These are phyloP conservation scores for Colletotrichum ledebouriae DNA, from an alignment of 2,329 filamentous ascomycete species.

Conservation along the genomic window DNA sequence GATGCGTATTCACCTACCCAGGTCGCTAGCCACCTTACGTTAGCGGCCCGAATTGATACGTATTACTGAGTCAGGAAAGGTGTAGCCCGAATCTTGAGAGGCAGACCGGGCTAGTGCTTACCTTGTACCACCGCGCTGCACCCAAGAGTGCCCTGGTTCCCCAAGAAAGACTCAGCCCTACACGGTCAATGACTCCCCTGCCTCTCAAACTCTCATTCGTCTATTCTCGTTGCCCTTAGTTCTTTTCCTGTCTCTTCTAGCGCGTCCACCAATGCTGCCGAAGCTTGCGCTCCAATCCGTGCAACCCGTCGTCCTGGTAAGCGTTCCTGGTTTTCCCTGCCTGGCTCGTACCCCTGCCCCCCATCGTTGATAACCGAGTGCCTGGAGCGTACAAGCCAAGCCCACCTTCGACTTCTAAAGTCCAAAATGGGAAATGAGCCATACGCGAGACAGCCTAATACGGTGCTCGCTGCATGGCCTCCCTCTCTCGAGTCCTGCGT, in stretches of 20 bases:
- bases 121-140: constrained; percentile 6
- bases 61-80: constrained; percentile 23
- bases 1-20: not conserved
- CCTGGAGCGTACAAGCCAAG: constrained; percentile 35
- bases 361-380: constrained; percentile 17
- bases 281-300: constrained; percentile 27
- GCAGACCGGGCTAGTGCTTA: constrained; percentile 39
- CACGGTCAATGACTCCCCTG: constrained; percentile 24
- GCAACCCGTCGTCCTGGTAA: constrained; percentile 36
- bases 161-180: constrained; percentile 36
- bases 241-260: constrained; percentile 35
- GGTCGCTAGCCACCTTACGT: too few relatives aligned
- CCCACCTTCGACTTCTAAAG: constrained; percentile 22
- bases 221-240: constrained; percentile 1
- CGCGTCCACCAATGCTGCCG: constrained; percentile 17
- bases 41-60: constrained; percentile 37
- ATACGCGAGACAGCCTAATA: constrained; percentile 27
- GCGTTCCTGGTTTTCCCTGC: constrained; percentile 6
- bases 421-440: constrained; percentile 31
- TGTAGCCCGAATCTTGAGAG: constrained; percentile 4
- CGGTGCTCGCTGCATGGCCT: not conserved
- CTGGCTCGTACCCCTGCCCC: constrained; percentile 2
- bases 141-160: not conserved
- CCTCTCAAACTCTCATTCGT: constrained; percentile 20
- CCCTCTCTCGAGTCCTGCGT: constrained; percentile 4